Conservation (phyloP, 2,329 filamentous ascomycete genomes). For the Orbilia oligospora region DNA sequence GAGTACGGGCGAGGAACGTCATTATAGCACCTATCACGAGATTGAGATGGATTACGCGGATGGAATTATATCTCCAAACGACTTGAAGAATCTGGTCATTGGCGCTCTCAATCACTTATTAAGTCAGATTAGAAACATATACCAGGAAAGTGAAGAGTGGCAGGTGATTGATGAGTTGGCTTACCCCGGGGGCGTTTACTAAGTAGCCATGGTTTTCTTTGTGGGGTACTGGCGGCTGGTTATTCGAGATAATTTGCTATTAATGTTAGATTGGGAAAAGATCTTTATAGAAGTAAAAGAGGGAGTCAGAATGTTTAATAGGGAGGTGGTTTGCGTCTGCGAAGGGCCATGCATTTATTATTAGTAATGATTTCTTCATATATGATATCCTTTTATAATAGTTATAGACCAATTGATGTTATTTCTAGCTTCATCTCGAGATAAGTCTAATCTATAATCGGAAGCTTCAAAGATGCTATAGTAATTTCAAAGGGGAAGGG, state of each 20-base stretch:
- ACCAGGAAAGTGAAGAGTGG: constrained; percentile 32
- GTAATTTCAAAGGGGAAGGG: too few species aligned
- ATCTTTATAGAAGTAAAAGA: neutral
- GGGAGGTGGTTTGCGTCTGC: neutral
- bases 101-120: constrained; percentile 14
- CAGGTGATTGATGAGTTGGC: constrained; percentile 14
- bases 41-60: constrained; percentile 32
- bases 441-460: too few species aligned
- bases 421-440: too few species aligned
- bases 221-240: neutral
- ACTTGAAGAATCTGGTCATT: constrained; percentile 34
- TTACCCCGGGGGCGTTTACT: constrained; percentile 30
- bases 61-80: constrained; percentile 13
- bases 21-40: constrained; percentile 28
- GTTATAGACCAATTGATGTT: too few species aligned
- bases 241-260: neutral
- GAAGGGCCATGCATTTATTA: neutral
- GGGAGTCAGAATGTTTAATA: neutral
- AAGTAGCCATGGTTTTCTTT: neutral
- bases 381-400: too few species aligned
- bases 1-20: neutral
- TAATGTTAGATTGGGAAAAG: neutral
- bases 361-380: too few species aligned
- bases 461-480: too few species aligned
- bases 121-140: constrained; percentile 14